These are phyloP conservation scores for Fusarium solani-melongenae DNA, from an alignment of 2,329 filamentous ascomycete genomes.

Conservation along the genomic window DNA sequence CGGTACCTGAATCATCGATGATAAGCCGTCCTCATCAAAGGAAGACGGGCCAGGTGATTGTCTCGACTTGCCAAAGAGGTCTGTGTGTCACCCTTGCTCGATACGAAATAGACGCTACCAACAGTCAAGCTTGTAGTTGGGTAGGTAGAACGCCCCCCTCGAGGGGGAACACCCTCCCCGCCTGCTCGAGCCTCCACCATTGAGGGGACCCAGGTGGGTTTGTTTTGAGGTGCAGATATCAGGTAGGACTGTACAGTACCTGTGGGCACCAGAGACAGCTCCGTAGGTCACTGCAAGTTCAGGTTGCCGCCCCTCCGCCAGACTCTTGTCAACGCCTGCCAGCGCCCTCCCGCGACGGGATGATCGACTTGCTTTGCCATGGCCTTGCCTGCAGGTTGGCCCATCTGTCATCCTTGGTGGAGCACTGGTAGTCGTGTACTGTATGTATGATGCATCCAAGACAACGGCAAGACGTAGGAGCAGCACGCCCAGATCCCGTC, in stretches of 20 bases:
- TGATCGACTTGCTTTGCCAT: conserved; percentile 35
- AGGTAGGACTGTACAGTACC: conserved; percentile 44
- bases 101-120: conserved; percentile 39
- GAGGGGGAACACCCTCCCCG: conserved; percentile 25
- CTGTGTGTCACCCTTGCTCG: conserved; percentile 49
- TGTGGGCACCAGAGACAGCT: conserved; percentile 43
- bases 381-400: conserved; percentile 28
- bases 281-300: conserved; percentile 13
- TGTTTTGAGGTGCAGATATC: conserved; percentile 43
- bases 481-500: conserved; percentile 3
- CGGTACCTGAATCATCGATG: conserved; percentile 47
- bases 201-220: conserved; percentile 35
- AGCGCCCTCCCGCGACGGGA: conserved; percentile 25
- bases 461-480: conserved; percentile 17
- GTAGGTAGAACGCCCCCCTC: conserved; percentile 29
- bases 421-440: conserved; percentile 15
- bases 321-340: conserved; percentile 28
- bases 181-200: conserved; percentile 14
- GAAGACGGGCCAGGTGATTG: conserved; percentile 46
- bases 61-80: conserved; percentile 45
- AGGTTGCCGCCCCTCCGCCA: conserved; percentile 13
- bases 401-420: conserved; percentile 20
- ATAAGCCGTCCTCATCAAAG: conserved; percentile 41
- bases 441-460: conserved; percentile 30
- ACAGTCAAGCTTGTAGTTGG: conserved; percentile 41